Evolutionary conservation across 495 filamentous ascomycete genomes (phyloP), one percentile per base, ranked within the genome.

Genomic region (Penicillium riverlandense): DNA sequence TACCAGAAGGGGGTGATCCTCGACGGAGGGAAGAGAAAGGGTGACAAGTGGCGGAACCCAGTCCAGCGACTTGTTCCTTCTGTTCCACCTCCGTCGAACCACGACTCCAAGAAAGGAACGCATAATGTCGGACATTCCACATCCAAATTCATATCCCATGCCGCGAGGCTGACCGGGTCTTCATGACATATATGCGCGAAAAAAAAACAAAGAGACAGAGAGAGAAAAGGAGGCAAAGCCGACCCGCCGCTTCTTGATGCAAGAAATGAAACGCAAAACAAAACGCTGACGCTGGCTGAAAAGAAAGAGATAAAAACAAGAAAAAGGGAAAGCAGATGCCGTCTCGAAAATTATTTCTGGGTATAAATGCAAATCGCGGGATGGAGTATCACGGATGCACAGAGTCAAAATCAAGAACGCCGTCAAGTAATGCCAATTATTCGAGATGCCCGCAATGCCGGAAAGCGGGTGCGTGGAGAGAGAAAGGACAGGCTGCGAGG

Each of bases 151-250:
- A 68, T 76, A 70, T 68, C 63, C 67, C 65, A 55, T 69, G 76
- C 77, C 77, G 76, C 63, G 77, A 76, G 76, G 76, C 77, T 67
- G 47, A 74, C 69, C 70, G 67, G 58, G 61, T 79, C 72, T 78
- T 79, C 61, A 71, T 75, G 68, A 69, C 61, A 65, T 71, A 71
- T 67, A 70, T 58, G 54, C 47, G 56, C 59, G 59, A 59, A 16
- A 16, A 52, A 50, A 58, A 45, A 52, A 62, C 41, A 53, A 57
- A 59, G 43, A 62, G 52, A 48, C 48, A 54, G 45, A 58, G 66
- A 57, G 61, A 71, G 62, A 48, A 49, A 53, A 46, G 57, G 66
- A 57, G 61, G 71, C 62, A 78, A 58, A 73, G 67, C 70, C 71
- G 72, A 61, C 69, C 74, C 64, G 67, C 70, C 71, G 70, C 65